These are phyloP conservation scores for Wilcoxina mikolae DNA, from an alignment of 495 filamentous ascomycete species.

Conservation along the genomic window DNA sequence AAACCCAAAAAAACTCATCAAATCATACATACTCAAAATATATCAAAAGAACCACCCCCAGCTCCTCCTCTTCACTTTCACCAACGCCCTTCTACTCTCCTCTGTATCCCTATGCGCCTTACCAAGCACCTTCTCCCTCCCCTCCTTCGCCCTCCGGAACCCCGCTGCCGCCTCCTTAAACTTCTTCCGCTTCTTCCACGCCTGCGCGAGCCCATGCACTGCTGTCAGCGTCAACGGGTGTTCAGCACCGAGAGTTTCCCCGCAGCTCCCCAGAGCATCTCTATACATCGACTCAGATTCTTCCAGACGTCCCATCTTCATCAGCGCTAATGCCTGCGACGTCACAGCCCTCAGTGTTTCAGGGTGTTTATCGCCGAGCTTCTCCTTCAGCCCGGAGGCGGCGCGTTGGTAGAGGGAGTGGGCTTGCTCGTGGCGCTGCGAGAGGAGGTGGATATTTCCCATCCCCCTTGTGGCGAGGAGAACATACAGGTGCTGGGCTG, in stretches of 20 bases:
- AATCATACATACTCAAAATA: too few species aligned
- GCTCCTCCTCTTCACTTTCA: not conserved
- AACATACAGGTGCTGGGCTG: not conserved
- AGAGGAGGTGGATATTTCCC: not conserved
- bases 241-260: not conserved
- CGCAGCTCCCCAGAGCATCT: not conserved
- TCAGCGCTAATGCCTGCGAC: too few species aligned
- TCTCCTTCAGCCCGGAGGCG: not conserved
- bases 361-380: not conserved
- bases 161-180: conserved; percentile 3
- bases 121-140: not conserved
- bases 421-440: not conserved
- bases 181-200: not conserved
- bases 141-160: not conserved
- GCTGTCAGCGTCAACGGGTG: not conserved
- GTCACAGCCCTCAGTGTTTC: not conserved
- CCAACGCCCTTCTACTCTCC: not conserved
- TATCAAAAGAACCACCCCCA: conserved; percentile 2
- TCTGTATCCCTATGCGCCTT: not conserved
- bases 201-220: not conserved
- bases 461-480: not conserved
- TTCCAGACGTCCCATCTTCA: too few species aligned
- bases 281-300: too few species aligned
- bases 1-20: too few species aligned
- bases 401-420: not conserved